Evolutionary conservation across 805 yeast species (phyloP).

Genomic region (Maudiozyma serrabonitensis): DNA sequence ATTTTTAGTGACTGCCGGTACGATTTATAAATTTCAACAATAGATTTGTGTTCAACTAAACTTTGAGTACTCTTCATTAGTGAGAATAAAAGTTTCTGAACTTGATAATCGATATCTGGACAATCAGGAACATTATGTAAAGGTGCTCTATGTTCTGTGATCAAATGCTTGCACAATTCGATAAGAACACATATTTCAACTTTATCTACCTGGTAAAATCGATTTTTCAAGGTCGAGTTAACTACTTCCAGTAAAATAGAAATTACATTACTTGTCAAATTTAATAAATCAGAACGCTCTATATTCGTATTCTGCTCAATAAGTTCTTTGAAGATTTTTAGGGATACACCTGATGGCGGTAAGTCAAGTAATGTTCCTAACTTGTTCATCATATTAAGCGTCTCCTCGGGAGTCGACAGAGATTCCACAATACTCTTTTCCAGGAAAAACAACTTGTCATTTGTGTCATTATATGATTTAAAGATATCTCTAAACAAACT

Average conservation of each 20-base stretch:
- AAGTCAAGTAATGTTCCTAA: slow-evolving; percentile 8
- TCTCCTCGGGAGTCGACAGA: background rate
- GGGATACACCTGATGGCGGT: slow-evolving; percentile 2
- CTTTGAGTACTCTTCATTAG: too few species aligned
- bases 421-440: slow-evolving; percentile 1
- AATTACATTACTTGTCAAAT: slow-evolving; percentile 4
- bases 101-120: too few species aligned
- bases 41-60: too few species aligned
- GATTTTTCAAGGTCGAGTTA: slow-evolving; percentile 8
- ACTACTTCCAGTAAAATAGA: slow-evolving; percentile 9
- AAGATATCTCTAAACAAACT: slow-evolving; percentile 18
- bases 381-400: slow-evolving; percentile 8
- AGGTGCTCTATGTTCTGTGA: too few species aligned
- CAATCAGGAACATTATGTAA: too few species aligned
- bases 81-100: too few species aligned
- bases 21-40: too few species aligned
- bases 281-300: background rate
- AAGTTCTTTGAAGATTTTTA: slow-evolving; percentile 8
- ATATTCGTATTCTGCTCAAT: slow-evolving; percentile 10
- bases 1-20: too few species aligned
- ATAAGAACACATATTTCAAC: slow-evolving; percentile 6
- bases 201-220: slow-evolving; percentile 13
- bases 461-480: background rate
- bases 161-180: background rate
- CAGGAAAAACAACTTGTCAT: slow-evolving; percentile 1